Evolutionary conservation across 495 filamentous ascomycete species (phyloP), one percentile per base, ranked within the genome.

Genomic region (Lasiosphaeria ovina): DNA sequence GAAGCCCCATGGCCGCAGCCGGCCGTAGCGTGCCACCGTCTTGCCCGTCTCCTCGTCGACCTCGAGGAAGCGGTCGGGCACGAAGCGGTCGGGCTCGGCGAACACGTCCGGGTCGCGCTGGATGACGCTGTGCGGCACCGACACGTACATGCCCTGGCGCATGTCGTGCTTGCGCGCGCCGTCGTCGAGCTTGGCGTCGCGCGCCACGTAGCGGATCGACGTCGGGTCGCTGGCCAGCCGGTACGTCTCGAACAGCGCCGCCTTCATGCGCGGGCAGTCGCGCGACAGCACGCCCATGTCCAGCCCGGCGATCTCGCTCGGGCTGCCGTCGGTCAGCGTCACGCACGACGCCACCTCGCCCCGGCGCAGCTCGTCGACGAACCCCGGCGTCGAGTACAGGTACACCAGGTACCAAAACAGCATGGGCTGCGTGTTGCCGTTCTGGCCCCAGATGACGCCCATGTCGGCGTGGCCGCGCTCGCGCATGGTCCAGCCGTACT

Each of bases 21-120:
- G 61, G 6, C 62, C 64, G 49, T 66, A 59, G 44, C 48, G 16
- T 8, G 52, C 55, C 6, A 32, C 36, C 40, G 45, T 17, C 8
- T 58, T 58, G 2, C 54, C 54, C 0, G 44, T 38, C 12, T 40
- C 42, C 0, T 35, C 11, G 1, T 66, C 54, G 24, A 33, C 60
- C 55, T 66, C 64, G 14, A 66, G 64, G 33, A 66, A 66, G 33
- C 62, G 64, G 8, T 66, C 62, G 34, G 64, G 64, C 3, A 66
- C 40, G 33, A 66, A 66, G 35, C 35, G 36, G 56, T 65, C 44
- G 8, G 56, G 62, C 17, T 65, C 51, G 2, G 62, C n/a, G 10
- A 55, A 66, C 6, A 64, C 35, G 0, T 55, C 44, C 1, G 64
- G 40, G 36, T 66, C 64, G n/a, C 61, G 53, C 48, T 66, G 55